Conservation (phyloP, 805 yeast species). For the Ogataea philodendri region DNA sequence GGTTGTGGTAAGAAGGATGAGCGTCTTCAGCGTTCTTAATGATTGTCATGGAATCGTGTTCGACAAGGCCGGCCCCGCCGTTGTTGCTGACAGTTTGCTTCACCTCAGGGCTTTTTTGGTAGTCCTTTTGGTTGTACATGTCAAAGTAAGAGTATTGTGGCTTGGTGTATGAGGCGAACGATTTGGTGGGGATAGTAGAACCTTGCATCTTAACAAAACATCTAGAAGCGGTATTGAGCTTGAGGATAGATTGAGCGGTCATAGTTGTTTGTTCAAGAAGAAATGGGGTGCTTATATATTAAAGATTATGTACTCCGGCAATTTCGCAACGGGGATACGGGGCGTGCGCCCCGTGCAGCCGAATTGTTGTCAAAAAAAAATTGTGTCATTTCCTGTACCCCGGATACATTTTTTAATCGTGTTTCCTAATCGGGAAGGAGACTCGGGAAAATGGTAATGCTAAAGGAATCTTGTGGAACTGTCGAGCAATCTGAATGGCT, state of each 20-base stretch:
- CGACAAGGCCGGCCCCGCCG: conserved; percentile 31
- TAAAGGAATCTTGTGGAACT: conserved; percentile 7
- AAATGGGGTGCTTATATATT: conserved; percentile 1
- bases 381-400: conserved; percentile 13
- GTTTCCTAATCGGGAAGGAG: conserved; percentile 3
- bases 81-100: conserved; percentile 28
- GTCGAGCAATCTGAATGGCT: conserved; percentile 6
- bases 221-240: conserved; percentile 31
- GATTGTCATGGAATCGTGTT: conserved; percentile 29
- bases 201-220: conserved; percentile 22
- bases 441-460: neutral
- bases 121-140: conserved; percentile 26
- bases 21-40: conserved; percentile 27
- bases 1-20: conserved; percentile 8
- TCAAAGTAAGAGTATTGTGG: conserved; percentile 25
- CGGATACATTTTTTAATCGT: no score
- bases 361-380: conserved; percentile 7
- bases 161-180: conserved; percentile 27
- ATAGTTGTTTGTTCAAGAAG: conserved; percentile 8
- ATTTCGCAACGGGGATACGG: conserved; percentile 16
- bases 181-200: conserved; percentile 18
- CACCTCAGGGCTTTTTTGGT: conserved; percentile 16
- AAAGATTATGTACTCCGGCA: conserved; percentile 2
- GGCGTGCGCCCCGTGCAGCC: conserved; percentile 12
- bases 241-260: conserved; percentile 30